These are phyloP conservation scores for Metschnikowia similis DNA, from an alignment of 805 yeast species.

Conservation along the genomic window DNA sequence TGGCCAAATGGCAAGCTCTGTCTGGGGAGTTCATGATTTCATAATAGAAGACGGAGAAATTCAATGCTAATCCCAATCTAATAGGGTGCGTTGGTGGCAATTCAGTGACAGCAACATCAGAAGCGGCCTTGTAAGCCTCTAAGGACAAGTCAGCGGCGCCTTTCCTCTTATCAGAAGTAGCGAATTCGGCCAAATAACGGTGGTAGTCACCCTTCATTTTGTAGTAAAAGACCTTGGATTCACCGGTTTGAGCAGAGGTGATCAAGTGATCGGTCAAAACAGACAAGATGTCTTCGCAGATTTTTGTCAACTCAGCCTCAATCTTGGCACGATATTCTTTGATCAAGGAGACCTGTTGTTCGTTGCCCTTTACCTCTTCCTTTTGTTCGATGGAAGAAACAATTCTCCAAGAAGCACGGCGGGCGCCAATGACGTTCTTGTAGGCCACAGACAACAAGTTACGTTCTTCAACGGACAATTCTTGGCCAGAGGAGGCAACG, in stretches of 20 bases:
- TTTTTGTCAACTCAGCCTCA: constrained; percentile 86
- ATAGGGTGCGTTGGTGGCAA: constrained; percentile 98
- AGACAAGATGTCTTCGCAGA: constrained; percentile 88
- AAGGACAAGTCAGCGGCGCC: constrained; percentile 88
- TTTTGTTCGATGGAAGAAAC: constrained; percentile 97
- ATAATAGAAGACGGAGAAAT: constrained; percentile 96
- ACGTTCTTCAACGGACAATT: constrained; percentile 95
- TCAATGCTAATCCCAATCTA: constrained; percentile 94
- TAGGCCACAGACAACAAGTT: constrained; percentile 95
- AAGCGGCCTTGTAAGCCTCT: constrained; percentile 92
- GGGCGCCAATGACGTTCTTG: constrained; percentile 97
- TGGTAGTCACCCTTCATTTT: constrained; percentile 99
- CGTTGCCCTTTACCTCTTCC: constrained; percentile 95
- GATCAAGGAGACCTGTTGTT: constrained; percentile 81
- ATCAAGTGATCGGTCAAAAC: constrained; percentile 88
- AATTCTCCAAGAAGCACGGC: constrained; percentile 99
- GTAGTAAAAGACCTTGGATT: constrained; percentile 95
- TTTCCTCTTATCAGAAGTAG: constrained; percentile 85
- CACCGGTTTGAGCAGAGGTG: constrained; percentile 93
- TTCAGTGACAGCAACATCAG: constrained; percentile 95
- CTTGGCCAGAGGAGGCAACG: constrained; percentile 94
- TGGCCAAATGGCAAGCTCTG: constrained; percentile 97
- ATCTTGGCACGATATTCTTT: constrained; percentile 93
- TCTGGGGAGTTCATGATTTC: constrained; percentile 98
- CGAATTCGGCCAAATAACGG: constrained; percentile 97